Percentiles rank a stretch among this genome's conserved stretches.
Conservation (phyloP, 371 early-diverging fungal species). For the Nosema muscidifuracis region DNA sequence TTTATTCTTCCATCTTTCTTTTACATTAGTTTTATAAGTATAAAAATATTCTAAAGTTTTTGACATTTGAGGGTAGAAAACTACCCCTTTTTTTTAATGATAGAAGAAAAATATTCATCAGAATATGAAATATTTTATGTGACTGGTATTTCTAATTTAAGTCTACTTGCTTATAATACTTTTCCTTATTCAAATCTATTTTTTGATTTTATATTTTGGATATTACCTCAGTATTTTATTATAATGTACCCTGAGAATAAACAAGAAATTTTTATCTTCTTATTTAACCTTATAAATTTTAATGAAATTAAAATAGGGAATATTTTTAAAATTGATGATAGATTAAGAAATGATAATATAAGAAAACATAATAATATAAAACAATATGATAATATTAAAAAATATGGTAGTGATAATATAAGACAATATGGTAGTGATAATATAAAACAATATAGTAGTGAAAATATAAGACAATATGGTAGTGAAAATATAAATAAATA, state of each 20-base stretch:
- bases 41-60: conserved; percentile 45
- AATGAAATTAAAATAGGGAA: background rate
- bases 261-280: background rate
- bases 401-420: too few relatives aligned
- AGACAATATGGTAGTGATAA: too few relatives aligned
- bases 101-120: background rate
- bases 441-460: too few relatives aligned
- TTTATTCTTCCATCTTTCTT: conserved; percentile 61
- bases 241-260: conserved; percentile 21
- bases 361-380: background rate
- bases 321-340: too few relatives aligned
- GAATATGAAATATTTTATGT: conserved; percentile 21
- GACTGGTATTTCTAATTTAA: conserved; percentile 8
- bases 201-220: conserved; percentile 32
- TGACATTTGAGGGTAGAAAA: background rate
- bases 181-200: conserved; percentile 1
- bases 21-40: conserved; percentile 57
- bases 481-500: too few relatives aligned
- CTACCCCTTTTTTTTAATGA: background rate
- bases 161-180: conserved; percentile 24
- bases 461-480: too few relatives aligned
- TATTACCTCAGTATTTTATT: conserved; percentile 31
- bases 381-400: too few relatives aligned
- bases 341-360: too few relatives aligned
- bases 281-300: conserved; percentile 4